Conservation (phyloP, 352 stramenopile species). For the Phytophthora sojae region DNA sequence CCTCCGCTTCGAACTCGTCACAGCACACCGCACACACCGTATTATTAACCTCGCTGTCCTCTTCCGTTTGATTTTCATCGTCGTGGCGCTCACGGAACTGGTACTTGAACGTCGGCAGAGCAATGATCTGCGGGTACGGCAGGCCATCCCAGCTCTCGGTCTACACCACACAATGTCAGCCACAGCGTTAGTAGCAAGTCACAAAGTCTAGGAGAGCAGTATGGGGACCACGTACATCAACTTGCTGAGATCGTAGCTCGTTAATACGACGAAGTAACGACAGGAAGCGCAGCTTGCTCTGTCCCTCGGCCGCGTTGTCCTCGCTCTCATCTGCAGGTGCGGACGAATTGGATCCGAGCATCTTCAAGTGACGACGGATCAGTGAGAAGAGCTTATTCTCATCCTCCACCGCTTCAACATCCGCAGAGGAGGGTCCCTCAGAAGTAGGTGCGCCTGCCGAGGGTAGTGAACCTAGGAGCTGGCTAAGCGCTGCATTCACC, state of each 20-base stretch:
- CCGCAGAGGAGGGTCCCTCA: constrained; percentile 6
- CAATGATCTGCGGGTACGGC: constrained; percentile 84
- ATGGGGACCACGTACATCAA: constrained; percentile 45
- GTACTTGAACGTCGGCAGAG: constrained; percentile 84
- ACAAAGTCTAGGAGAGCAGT: neutral
- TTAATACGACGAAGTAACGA: constrained; percentile 85
- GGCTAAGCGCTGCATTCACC: constrained; percentile 36
- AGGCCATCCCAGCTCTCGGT: constrained; percentile 76
- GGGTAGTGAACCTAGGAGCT: constrained; percentile 36
- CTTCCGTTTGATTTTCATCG: constrained; percentile 28
- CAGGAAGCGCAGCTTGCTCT: constrained; percentile 74
- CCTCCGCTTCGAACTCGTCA: constrained; percentile 78
- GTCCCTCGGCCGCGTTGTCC: constrained; percentile 43
- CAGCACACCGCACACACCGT: constrained; percentile 86
- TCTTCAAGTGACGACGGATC: constrained; percentile 39
- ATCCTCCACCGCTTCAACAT: constrained; percentile 27
- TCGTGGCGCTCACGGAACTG: constrained; percentile 48
- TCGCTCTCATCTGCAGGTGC: constrained; percentile 14
- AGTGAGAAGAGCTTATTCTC: constrained; percentile 45
- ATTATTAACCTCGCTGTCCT: constrained; percentile 66
- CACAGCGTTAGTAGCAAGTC: constrained; percentile 6
- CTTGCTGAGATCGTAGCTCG: constrained; percentile 84
- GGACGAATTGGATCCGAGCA: constrained; percentile 33
- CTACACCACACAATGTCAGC: constrained; percentile 32
- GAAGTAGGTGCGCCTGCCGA: constrained; percentile 1